Evolutionary conservation across 257 asterid genomes (phyloP), one percentile per base, ranked within the genome.

Genomic region (Linderniella brevidens): DNA sequence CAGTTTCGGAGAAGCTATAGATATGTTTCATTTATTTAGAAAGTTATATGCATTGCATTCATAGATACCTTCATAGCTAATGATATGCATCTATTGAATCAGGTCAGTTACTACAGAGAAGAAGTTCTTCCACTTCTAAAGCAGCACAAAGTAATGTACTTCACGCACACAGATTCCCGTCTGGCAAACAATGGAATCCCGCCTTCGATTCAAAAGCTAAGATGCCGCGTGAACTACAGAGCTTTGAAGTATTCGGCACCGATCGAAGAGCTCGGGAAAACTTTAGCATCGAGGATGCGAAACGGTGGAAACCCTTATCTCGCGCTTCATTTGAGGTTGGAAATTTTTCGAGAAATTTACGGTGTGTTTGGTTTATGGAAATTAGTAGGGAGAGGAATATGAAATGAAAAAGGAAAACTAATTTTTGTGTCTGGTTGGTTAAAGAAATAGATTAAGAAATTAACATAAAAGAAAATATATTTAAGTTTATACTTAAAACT

Each of bases 121-220:
- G 96, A 90, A 63, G 79, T 81, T 51, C 88, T 81, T 60, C 92
- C 92, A 1, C 82, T 85, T 42, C 58, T 85, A 71, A 81, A 85
- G 92, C 88, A 79, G 85, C 88, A 90, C 52, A 81, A 85, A 73
- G 84, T 85, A 63, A 71, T 90, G 20, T 13, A 29, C 9, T 51
- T 51, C 18, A 36, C 56, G 8, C 56, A 51, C 13, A 51, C 56
- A 35, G 56, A 51, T 15, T 51, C 56, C 1, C 56, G 56, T 0
- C 56, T 51, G 7, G 45, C 56, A 8, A 51, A 51, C 35, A 51
- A 51, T 17, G 35, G 17, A 8, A 25, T 51, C 1, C 25, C 56
- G 8, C 16, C 44, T 32, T 35, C 56, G 15, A 16, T 51, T 11
- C 56, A 51, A 45, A 51, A 51, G 29, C 46, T 51, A 32, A 51